Conservation (phyloP, 148 eudicot genomes). For the Suaeda aralocaspica region DNA sequence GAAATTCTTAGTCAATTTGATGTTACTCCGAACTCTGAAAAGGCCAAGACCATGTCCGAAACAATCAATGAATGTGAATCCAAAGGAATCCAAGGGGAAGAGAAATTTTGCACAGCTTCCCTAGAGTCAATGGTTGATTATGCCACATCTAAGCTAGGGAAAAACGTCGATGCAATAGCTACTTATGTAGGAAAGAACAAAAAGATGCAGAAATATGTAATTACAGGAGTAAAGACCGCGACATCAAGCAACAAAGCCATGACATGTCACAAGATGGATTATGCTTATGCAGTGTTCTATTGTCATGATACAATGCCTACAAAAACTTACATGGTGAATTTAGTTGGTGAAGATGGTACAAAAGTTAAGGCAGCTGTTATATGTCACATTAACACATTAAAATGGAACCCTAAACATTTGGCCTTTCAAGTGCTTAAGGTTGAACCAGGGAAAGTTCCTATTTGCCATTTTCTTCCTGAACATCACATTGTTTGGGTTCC, state of each 20-base stretch:
- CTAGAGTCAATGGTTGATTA: slow-evolving; percentile 72
- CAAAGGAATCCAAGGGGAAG: slow-evolving; percentile 37
- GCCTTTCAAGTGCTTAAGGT: slow-evolving; percentile 34
- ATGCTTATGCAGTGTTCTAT: slow-evolving; percentile 26
- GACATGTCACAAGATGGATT: slow-evolving; percentile 31
- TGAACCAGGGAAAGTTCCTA: slow-evolving; percentile 27
- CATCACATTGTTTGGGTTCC: slow-evolving; percentile 38
- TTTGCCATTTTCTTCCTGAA: slow-evolving; percentile 36
- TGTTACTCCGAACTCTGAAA: slow-evolving; percentile 36
- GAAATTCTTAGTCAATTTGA: slow-evolving; percentile 38
- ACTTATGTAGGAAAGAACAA: slow-evolving; percentile 27
- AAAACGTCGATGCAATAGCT: slow-evolving; percentile 31
- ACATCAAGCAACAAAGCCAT: background rate
- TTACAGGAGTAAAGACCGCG: slow-evolving; percentile 26
- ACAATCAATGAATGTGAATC: slow-evolving; percentile 52
- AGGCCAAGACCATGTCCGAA: slow-evolving; percentile 40
- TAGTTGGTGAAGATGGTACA: slow-evolving; percentile 21
- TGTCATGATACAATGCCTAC: slow-evolving; percentile 23
- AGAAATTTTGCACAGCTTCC: slow-evolving; percentile 64
- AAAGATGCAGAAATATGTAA: slow-evolving; percentile 25
- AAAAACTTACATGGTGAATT: slow-evolving; percentile 20
- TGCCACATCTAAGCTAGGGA: slow-evolving; percentile 41
- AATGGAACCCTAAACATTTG: slow-evolving; percentile 39
- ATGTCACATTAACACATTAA: slow-evolving; percentile 32
- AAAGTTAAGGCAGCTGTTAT: slow-evolving; percentile 23